Base-by-base conservation (phyloP, 495 filamentous ascomycete genomes). In the Hypoxylon cercidicola region DNA sequence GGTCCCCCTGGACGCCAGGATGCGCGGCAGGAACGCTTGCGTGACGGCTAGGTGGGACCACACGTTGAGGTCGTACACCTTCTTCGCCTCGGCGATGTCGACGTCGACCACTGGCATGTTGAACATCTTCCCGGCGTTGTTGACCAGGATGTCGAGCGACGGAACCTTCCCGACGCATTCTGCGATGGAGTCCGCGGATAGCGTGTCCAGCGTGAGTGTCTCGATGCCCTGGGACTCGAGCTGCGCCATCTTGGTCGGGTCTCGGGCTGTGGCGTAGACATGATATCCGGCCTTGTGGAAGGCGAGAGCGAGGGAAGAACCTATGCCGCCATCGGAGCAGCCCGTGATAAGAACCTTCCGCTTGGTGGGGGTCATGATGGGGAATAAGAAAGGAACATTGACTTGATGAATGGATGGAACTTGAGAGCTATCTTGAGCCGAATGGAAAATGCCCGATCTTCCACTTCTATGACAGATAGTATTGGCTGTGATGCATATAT, bases 1-100 rank as follows among this genome's bases (percentile, higher is more conserved):
- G 12, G 55, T 62, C n/a, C 72, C 73, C 44, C 69, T 75, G 1
- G 80, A 71, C 16, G 67, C 56, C 10, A 83, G 76, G n/a, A 86
- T 43, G 11, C 82, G 59, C 7, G 78, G 74, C 20, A 74, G 49
- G 63, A 86, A 85, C 3, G 76, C 77, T 48, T 84, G 75, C 4
- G 76, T 47, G 10, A 83, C 71, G 6, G 68, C 69, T 39, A 86
- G 59, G 1, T 75, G 56, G 6, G 69, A 77, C 70, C 81, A 85
- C 25, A 87, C 74, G 45, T 87, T 85, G 32, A 75, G 68, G 12
- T 85, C 76, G 52, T 78, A 85, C 6, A 83, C 59, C 1, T 72
- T 67, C 59, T 76, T 77, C 0, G 72, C 78, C 5, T 64, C 66
- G 3, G 74, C 71, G 1, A 82, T 51, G 41, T 81, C 73, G 12